Percentiles rank a stretch among this genome's conserved stretches.
Conservation (phyloP, 2,329 filamentous ascomycete genomes). For the Pseudogymnoascus sp. region DNA sequence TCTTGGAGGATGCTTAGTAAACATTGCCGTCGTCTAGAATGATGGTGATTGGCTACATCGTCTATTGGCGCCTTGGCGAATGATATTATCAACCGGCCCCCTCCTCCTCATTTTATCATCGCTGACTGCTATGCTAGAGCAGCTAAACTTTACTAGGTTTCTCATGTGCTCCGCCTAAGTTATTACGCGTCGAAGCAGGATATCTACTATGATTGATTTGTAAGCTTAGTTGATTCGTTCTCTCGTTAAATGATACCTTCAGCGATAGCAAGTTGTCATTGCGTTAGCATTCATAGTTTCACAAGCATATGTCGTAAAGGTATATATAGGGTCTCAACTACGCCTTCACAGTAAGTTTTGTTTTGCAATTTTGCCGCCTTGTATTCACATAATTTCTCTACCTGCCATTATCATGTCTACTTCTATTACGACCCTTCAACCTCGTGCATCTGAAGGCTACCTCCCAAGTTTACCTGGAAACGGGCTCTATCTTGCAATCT, state of each 20-base stretch:
- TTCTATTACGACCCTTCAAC: not conserved
- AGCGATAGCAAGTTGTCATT: not conserved
- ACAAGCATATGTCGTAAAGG: not conserved
- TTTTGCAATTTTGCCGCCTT: not conserved
- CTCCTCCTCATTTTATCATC: not conserved
- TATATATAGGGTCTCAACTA: not conserved
- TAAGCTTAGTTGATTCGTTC: not conserved
- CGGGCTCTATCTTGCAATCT: constrained; percentile 44
- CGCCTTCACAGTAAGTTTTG: not conserved
- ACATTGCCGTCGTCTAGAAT: not conserved
- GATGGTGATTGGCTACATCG: not conserved
- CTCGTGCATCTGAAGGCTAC: constrained; percentile 24
- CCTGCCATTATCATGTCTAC: not conserved
- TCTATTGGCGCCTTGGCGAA: not conserved
- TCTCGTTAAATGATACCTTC: not conserved
- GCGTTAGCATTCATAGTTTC: not conserved
- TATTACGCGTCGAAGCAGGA: not conserved
- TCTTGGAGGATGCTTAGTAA: not conserved
- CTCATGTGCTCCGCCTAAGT: not conserved
- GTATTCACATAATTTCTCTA: not conserved
- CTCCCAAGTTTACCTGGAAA: constrained; percentile 44
- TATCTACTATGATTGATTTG: not conserved
- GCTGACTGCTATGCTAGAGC: not conserved
- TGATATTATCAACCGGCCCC: too few species aligned
- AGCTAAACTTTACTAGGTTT: not conserved